Evolutionary conservation across 345 rosid species (phyloP), one percentile per base, ranked within the genome.

Genomic region (Acer saccharum): DNA sequence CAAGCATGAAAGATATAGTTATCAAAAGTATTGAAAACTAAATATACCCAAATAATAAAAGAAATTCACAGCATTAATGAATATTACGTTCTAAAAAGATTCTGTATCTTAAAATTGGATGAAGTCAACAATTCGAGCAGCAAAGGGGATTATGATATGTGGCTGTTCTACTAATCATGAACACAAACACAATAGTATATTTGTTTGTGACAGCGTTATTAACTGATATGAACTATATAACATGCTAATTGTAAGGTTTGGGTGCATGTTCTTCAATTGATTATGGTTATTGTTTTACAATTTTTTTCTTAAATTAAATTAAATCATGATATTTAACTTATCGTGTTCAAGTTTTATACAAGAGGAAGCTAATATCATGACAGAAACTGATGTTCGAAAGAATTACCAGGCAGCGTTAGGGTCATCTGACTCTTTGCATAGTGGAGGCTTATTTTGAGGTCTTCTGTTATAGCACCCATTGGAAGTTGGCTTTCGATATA

Each of bases 361-460:
- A 74, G 7, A 11, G 77, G 27, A 4, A 20, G 43, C 43, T 70
- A 4, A 55, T n/a, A 72, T 11, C 48, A 43, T 44, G 61, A 65
- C 76, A 70, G 23, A 60, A 17, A 78, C 60, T 48, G 75, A 69
- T 39, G 43, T 12, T 39, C 2, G 14, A n/a, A 77, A 35, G 43
- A 44, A 7, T n/a, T 89, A 93, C 95, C 95, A 93, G 74, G 89
- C 93, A 78, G 94, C 92, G 66, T 90, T 87, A 29, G 88, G 88
- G 84, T 93, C 93, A 74, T 93, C 95, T 12, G 88, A 86, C 32
- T 88, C 97, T 76, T 84, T 81, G 79, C 95, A 93, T 48, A 91
- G 79, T 66, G 89, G 92, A 65, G 95, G 95, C 58, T 84, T 87
- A 52, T 81, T 85, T 79, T 76, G 77, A 66, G 86, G 79, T 86